Conservation (phyloP, 768 basidiomycete species). For the Mycena galericulata region DNA sequence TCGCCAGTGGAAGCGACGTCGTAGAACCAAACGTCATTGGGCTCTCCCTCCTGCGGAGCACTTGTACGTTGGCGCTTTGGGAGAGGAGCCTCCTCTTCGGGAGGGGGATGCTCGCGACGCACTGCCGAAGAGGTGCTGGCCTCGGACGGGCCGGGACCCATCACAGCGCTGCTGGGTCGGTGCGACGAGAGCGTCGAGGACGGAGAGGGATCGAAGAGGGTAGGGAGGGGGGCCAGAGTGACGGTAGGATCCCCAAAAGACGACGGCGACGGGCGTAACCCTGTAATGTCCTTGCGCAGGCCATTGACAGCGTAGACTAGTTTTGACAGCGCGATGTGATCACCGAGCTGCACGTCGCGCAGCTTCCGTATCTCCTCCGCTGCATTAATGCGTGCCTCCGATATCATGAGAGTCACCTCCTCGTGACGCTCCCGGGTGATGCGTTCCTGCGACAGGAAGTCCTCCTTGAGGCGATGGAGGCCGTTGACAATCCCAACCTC, state of each 20-base stretch:
- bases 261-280: background rate
- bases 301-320: background rate
- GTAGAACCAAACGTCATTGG: conserved; percentile 10
- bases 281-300: background rate
- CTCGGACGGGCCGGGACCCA: background rate
- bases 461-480: background rate
- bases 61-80: conserved; percentile 49
- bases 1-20: background rate
- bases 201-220: background rate
- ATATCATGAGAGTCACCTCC: background rate
- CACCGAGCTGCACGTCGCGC: background rate
- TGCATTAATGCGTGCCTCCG: background rate
- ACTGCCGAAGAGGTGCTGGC: background rate
- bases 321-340: background rate
- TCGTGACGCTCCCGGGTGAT: conserved; percentile 4
- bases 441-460: background rate
- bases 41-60: background rate
- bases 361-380: background rate
- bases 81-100: conserved; percentile 57
- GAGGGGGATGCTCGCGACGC: background rate
- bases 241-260: background rate
- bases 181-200: background rate
- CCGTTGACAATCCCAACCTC: background rate
- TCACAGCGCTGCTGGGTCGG: background rate
- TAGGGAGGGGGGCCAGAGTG: background rate